Conservation (phyloP, 768 basidiomycete genomes). For the Tricholomella constricta region DNA sequence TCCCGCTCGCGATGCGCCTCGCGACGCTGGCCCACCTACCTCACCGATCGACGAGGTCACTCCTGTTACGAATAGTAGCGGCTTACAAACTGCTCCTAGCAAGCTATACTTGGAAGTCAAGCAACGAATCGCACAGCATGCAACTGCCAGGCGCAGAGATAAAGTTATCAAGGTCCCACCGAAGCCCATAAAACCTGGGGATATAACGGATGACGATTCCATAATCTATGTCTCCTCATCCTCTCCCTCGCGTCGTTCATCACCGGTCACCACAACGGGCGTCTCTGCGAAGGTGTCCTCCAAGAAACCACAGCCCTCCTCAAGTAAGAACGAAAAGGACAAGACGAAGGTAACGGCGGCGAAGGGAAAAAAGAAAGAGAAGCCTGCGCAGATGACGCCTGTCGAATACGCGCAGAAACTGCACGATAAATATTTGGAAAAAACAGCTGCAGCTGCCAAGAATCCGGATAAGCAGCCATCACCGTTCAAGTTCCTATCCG, state of each 20-base stretch:
- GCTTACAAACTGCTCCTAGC: slow-evolving; percentile 26
- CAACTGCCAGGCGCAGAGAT: slow-evolving; percentile 26
- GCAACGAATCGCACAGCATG: slow-evolving; percentile 36
- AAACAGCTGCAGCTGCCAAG: slow-evolving; percentile 19
- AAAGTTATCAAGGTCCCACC: slow-evolving; percentile 29
- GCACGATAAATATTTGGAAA: slow-evolving; percentile 42
- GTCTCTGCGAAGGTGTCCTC: slow-evolving; percentile 5
- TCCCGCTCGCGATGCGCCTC: not conserved
- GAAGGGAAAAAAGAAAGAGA: slow-evolving; percentile 39
- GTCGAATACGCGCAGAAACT: slow-evolving; percentile 56
- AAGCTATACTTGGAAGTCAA: slow-evolving; percentile 34
- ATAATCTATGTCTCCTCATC: slow-evolving; percentile 34
- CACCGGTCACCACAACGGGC: slow-evolving; percentile 21
- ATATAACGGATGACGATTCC: slow-evolving; percentile 28
- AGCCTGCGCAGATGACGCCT: slow-evolving; percentile 45
- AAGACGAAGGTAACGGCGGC: slow-evolving; percentile 25
- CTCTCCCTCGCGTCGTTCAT: slow-evolving; percentile 31
- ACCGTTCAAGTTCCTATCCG: slow-evolving; percentile 42
- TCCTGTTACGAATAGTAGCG: slow-evolving; percentile 1
- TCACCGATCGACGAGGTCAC: slow-evolving; percentile 33
- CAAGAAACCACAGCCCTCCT: not conserved
- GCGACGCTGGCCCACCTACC: slow-evolving; percentile 21
- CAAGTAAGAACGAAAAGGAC: slow-evolving; percentile 11
- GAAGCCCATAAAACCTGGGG: slow-evolving; percentile 14
- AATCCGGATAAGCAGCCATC: slow-evolving; percentile 13